Conservation (phyloP, 345 rosid species). For the Toxicodendron radicans region DNA sequence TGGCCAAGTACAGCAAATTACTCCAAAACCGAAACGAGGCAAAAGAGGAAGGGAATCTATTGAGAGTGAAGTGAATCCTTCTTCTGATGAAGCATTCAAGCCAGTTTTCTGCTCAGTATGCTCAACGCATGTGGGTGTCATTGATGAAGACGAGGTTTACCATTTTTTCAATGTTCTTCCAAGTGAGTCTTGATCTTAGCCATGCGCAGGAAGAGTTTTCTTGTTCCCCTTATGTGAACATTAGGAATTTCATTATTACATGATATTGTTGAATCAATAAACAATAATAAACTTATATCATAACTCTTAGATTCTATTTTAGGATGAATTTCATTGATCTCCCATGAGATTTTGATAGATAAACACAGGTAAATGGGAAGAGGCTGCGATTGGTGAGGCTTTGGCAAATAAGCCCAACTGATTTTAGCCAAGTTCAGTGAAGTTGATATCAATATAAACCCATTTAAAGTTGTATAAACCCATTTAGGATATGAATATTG, state of each 20-base stretch:
- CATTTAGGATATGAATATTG: too few relatives aligned
- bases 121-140: constrained; percentile 60
- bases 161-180: constrained; percentile 82
- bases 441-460: too few relatives aligned
- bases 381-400: too few relatives aligned
- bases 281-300: background rate
- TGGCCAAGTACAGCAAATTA: constrained; percentile 28
- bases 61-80: constrained; percentile 26
- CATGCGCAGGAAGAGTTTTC: background rate
- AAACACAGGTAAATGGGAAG: too few relatives aligned
- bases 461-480: too few relatives aligned
- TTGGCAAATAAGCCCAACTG: too few relatives aligned
- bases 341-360: too few relatives aligned
- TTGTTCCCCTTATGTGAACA: background rate
- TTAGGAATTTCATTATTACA: background rate
- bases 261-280: background rate
- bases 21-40: constrained; percentile 26
- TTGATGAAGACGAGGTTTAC: constrained; percentile 71
- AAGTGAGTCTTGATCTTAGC: constrained; percentile 53
- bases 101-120: constrained; percentile 60
- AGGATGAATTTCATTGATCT: too few relatives aligned
- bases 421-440: too few relatives aligned
- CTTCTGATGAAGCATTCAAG: constrained; percentile 31
- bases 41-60: constrained; percentile 45
- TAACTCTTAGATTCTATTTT: too few relatives aligned